phyloP scores from a whole-genome alignment of 2,329 filamentous ascomycete species.

The Colletotrichum camelliae region DNA sequence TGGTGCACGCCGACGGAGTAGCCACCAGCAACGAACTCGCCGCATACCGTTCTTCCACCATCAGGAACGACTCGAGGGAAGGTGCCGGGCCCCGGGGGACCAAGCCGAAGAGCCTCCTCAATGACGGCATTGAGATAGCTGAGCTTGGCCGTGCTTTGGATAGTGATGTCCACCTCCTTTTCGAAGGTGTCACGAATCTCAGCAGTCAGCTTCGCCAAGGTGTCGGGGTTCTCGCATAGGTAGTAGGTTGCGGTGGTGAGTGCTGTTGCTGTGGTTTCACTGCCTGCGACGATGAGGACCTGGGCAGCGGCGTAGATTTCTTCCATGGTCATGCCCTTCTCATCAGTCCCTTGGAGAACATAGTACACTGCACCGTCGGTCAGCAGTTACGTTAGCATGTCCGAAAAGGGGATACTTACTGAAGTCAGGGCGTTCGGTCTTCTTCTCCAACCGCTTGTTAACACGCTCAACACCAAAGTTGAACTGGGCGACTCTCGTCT shows the following conservation, averaged over 20 bases:
- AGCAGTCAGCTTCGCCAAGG: constrained; percentile 32
- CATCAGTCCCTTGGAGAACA: constrained; percentile 5
- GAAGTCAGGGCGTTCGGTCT: constrained; percentile 7
- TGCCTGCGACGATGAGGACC: constrained; percentile 34
- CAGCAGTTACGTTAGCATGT: not conserved
- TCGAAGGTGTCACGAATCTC: constrained; percentile 43
- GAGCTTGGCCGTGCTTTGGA: constrained; percentile 33
- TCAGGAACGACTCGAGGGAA: constrained; percentile 32
- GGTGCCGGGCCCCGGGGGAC: constrained; percentile 32
- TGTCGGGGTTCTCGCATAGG: constrained; percentile 33
- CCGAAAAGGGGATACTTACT: not conserved
- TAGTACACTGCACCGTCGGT: not conserved
- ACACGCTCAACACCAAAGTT: constrained; percentile 14
- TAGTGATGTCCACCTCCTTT: constrained; percentile 39
- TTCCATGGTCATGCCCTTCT: constrained; percentile 6
- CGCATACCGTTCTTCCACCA: constrained; percentile 36
- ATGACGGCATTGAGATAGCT: constrained; percentile 44
- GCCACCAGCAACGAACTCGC: constrained; percentile 40
- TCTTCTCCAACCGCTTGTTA: not conserved
- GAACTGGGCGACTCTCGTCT: constrained; percentile 13
- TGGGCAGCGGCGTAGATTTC: constrained; percentile 16
- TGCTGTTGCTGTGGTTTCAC: constrained; percentile 38
- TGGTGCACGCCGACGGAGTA: constrained; percentile 18
- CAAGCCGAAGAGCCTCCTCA: constrained; percentile 47
- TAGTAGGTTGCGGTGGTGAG: constrained; percentile 31